Evolutionary conservation across 345 rosid genomes (phyloP).

Genomic region (Eucalyptus leucophloia): DNA sequence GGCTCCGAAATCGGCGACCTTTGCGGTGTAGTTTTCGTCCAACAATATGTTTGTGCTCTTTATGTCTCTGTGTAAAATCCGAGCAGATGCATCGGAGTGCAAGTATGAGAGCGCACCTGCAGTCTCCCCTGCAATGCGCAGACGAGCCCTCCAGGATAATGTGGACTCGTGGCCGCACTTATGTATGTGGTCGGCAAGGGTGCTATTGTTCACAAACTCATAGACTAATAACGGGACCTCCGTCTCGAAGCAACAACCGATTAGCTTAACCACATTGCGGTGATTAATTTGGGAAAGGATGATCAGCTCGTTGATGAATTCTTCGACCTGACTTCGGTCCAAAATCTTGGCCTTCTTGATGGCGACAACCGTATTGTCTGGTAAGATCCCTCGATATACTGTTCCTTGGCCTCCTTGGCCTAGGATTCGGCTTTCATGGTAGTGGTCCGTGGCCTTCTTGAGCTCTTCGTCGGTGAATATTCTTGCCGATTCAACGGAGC

Average conservation of each 20-base stretch:
- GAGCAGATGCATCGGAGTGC: background rate
- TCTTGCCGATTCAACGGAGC: background rate
- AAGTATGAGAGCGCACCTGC: background rate
- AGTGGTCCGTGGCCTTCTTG: constrained; percentile 22
- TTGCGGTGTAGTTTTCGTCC: constrained; percentile 16
- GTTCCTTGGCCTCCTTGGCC: constrained; percentile 32
- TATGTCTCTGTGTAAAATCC: constrained; percentile 1
- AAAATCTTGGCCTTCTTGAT: constrained; percentile 28
- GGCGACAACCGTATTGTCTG: constrained; percentile 11
- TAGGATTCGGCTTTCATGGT: constrained; percentile 10
- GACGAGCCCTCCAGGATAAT: background rate
- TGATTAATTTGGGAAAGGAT: constrained; percentile 36
- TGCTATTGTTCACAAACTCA: constrained; percentile 22
- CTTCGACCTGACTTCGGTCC: constrained; percentile 21
- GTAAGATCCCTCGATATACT: constrained; percentile 22
- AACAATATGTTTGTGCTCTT: constrained; percentile 30
- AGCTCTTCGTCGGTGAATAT: constrained; percentile 23
- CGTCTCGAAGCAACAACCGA: constrained; percentile 33
- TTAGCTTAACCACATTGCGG: constrained; percentile 25
- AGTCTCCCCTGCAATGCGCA: background rate
- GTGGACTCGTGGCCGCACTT: background rate
- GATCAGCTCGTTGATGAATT: constrained; percentile 29
- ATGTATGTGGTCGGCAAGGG: constrained; percentile 26
- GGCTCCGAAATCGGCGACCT: constrained; percentile 36
- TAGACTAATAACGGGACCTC: constrained; percentile 26